These are phyloP conservation scores for Starmerella davenportii DNA, from an alignment of 805 yeast genomes.

Conservation along the genomic window DNA sequence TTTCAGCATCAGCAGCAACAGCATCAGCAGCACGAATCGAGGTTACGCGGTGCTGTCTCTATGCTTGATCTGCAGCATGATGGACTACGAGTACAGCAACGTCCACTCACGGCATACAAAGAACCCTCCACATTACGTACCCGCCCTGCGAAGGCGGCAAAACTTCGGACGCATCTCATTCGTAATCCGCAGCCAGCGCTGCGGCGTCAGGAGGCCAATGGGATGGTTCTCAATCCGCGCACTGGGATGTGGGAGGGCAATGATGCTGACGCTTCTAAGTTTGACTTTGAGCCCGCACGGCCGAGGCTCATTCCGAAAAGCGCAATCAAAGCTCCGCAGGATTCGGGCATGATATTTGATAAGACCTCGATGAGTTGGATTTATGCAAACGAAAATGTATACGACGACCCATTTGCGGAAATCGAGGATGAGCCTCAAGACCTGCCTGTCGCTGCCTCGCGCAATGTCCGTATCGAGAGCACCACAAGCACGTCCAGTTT, in stretches of 20 bases:
- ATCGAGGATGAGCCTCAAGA: conserved; percentile 11
- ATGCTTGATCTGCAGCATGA: conserved; percentile 9
- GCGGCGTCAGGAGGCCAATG: conserved; percentile 12
- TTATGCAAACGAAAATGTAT: conserved; percentile 13
- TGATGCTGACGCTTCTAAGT: conserved; percentile 13
- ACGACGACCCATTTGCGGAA: conserved; percentile 17
- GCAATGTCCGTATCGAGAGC: conserved; percentile 8
- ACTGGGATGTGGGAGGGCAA: conserved; percentile 19
- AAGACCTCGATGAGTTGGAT: conserved; percentile 16
- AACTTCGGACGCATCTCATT: conserved; percentile 8
- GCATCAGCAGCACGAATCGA: conserved; percentile 4
- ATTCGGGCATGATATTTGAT: conserved; percentile 17
- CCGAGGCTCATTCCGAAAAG: conserved; percentile 11
- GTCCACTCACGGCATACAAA: conserved; percentile 17
- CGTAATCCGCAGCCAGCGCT: conserved; percentile 8
- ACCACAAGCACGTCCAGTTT: conserved; percentile 3
- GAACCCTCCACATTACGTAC: conserved; percentile 9
- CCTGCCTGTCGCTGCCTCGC: not conserved
- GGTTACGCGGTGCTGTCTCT: conserved; percentile 13
- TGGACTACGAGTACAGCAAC: conserved; percentile 1
- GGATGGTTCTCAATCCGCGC: conserved; percentile 18
- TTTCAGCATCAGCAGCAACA: too few species aligned
- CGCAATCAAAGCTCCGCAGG: not conserved
- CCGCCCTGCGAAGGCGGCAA: not conserved
- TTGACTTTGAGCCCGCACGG: conserved; percentile 7